Evolutionary conservation across 2,329 filamentous ascomycete species (phyloP), one percentile per base, ranked within the genome.

Genomic region (Macrophomina phaseolina): DNA sequence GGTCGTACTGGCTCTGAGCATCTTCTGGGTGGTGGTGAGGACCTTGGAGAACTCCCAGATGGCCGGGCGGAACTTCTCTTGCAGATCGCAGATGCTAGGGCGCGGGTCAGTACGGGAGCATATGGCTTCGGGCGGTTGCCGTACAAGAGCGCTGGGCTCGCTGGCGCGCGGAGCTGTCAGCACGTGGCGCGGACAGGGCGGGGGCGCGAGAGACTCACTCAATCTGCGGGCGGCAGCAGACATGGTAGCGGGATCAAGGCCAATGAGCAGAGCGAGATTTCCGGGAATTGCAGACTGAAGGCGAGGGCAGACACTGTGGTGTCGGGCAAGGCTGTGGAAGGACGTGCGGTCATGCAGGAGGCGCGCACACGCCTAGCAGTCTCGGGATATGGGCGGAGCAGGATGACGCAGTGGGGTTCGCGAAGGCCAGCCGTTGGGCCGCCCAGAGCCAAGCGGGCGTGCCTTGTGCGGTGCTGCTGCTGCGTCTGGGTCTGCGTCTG

Each of bases 31-130:
- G 0, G 83, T 86, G 11, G 79, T 75, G 65, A 85, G 76, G 36
- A 97, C 86, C 77, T 91, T 93, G 70, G 92, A 87, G 76, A 94
- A 97, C 76, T 96, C 90, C 81, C 90, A 87, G 73, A 98, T 97
- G 66, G 89, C 90, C 8, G 84, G 83, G 68, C 92, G 87, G 81
- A 98, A 98, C 79, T 93, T 96, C 72, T 97, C 94, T 81, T 98
- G 94, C 70, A 98, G 85, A 76, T 98, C 94, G 82, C 94, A 98
- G 76, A 98, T 87, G 74, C 94, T 97, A 68, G 30, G 42, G 53
- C 28, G 49, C 34, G 18, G 9, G 63, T 65, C 51, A 65, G 63
- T 16, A 30, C n/a, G 5, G 52, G 38, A 28, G n/a, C n/a, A 61
- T 28, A 12, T 9, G 5, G n/a, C 14, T 34, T n/a, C 14, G 45